A percentile compares a stretch with the other conserved stretches of the same genome.
These are phyloP conservation scores for Hypoxylon crocopeplum DNA, from an alignment of 495 filamentous ascomycete species.

Conservation along the genomic window DNA sequence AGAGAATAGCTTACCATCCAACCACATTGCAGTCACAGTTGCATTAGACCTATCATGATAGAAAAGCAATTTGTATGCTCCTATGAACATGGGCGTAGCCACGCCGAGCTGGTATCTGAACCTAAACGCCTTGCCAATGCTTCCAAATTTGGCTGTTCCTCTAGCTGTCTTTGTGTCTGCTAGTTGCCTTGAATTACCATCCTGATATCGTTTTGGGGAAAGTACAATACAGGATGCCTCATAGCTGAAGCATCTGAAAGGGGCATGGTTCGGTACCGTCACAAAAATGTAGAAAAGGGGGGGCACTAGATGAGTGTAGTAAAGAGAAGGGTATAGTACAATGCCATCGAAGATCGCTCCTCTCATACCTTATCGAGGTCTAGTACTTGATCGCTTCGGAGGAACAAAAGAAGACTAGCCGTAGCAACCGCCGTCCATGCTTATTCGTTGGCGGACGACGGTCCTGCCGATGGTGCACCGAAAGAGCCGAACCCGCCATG, in stretches of 20 bases:
- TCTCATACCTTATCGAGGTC: no score
- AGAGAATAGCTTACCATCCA: slow-evolving; percentile 10
- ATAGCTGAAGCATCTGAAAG: neutral
- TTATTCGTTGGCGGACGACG: slow-evolving; percentile 22
- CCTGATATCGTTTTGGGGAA: slow-evolving; percentile 9
- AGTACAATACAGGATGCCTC: neutral
- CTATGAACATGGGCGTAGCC: slow-evolving; percentile 5
- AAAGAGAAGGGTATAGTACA: no score
- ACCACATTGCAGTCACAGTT: neutral
- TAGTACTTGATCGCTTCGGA: neutral
- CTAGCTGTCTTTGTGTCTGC: neutral
- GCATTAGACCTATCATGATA: slow-evolving; percentile 1
- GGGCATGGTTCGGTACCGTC: no score
- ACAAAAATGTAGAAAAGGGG: no score
- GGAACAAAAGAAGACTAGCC: neutral
- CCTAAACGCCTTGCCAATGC: slow-evolving; percentile 33
- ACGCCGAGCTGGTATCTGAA: slow-evolving; percentile 3
- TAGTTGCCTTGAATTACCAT: slow-evolving; percentile 2
- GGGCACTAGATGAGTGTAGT: no score
- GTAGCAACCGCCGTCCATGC: neutral
- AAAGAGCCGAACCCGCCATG: slow-evolving; percentile 61
- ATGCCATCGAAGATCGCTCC: neutral
- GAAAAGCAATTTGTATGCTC: slow-evolving; percentile 4
- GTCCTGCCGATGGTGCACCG: slow-evolving; percentile 40
- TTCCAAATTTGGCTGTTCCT: slow-evolving; percentile 25